Percentiles rank a stretch among this genome's conserved stretches.
Conservation (phyloP, 345 rosid genomes). For the Aquilaria yunnanensis region DNA sequence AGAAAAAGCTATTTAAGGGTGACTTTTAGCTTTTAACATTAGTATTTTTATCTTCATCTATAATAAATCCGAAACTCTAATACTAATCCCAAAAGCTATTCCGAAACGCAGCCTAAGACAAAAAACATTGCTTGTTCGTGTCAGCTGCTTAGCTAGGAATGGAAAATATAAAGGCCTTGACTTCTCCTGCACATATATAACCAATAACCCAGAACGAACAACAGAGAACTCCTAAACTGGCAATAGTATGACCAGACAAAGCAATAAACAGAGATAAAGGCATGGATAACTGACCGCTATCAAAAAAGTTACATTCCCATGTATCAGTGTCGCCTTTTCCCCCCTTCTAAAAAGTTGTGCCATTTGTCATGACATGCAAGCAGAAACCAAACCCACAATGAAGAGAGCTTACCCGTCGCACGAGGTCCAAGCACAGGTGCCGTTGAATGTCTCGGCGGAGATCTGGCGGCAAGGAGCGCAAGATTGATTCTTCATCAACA, state of each 20-base stretch:
- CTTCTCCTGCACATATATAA: too few species aligned
- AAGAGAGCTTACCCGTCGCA: conserved; percentile 54
- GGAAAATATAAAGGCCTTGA: too few species aligned
- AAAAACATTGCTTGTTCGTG: too few species aligned
- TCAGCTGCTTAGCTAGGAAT: too few species aligned
- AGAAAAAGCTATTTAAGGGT: too few species aligned
- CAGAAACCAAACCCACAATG: background rate
- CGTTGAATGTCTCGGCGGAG: conserved; percentile 71
- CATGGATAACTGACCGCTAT: background rate
- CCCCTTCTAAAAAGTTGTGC: background rate
- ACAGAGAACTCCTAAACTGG: background rate
- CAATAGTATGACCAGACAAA: background rate
- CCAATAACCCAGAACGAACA: too few species aligned
- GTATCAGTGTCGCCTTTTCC: background rate
- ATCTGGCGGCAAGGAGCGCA: conserved; percentile 57
- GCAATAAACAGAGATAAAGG: background rate
- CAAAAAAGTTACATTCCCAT: background rate
- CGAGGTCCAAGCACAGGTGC: conserved; percentile 78
- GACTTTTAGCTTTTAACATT: background rate
- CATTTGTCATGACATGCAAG: too few species aligned
- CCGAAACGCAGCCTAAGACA: too few species aligned
- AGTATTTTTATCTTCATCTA: background rate
- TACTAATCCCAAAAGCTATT: too few species aligned
- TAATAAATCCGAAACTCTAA: background rate
- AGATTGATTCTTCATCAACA: conserved; percentile 65